A percentile compares a stretch with the other conserved stretches of the same genome.
Evolutionary conservation across 352 stramenopile genomes (phyloP).

Genomic region (Globisporangium lucens): DNA sequence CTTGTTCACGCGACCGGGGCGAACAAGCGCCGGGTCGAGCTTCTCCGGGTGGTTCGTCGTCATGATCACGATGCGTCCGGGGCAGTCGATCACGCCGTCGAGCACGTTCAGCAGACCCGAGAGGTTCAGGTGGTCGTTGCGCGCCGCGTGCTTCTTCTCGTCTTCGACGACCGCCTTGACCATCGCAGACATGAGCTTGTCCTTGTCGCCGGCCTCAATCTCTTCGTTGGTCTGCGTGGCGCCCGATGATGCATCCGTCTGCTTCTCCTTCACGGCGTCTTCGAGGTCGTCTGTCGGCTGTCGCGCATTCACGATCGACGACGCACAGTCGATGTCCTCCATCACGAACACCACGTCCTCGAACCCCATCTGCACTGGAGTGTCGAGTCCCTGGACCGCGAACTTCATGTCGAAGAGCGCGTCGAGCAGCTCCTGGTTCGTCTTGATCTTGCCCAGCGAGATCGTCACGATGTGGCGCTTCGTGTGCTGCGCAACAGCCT

Average conservation of each 20-base stretch:
- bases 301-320: constrained; percentile 33
- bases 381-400: constrained; percentile 33
- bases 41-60: constrained; percentile 93
- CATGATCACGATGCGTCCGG: constrained; percentile 90
- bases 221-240: no score
- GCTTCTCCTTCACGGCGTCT: no score
- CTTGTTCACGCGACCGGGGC: constrained; percentile 88
- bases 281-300: no score
- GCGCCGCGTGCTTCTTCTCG: neutral
- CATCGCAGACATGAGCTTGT: constrained; percentile 26
- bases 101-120: constrained; percentile 87
- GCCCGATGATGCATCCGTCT: no score
- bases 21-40: constrained; percentile 89
- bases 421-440: constrained; percentile 65
- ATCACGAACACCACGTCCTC: constrained; percentile 65
- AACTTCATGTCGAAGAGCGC: constrained; percentile 58
- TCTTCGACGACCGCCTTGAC: constrained; percentile 22
- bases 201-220: no score
- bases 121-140: constrained; percentile 23
- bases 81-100: constrained; percentile 89
- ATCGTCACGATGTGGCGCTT: constrained; percentile 77
- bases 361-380: constrained; percentile 42
- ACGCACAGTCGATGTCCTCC: constrained; percentile 24
- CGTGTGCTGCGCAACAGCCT: constrained; percentile 80
- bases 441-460: constrained; percentile 52